Conservation (phyloP, 495 filamentous ascomycete species). For the Xylaria longipes region DNA sequence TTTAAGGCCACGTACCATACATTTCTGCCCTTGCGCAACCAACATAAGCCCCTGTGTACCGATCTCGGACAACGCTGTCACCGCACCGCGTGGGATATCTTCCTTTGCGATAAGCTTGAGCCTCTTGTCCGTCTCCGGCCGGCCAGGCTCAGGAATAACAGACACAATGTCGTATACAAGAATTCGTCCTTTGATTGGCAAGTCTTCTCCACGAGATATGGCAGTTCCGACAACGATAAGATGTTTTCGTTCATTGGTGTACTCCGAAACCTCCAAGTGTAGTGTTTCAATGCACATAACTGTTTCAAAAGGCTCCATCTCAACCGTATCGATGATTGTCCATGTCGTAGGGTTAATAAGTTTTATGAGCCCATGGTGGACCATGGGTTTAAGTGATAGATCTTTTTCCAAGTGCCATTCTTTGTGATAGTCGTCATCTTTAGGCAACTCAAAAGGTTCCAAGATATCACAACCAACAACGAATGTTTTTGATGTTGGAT, state of each 20-base stretch:
- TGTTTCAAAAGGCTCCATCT: conserved; percentile 73
- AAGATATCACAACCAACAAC: conserved; percentile 71
- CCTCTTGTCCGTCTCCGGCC: conserved; percentile 81
- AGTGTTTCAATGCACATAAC: conserved; percentile 82
- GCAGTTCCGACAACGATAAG: conserved; percentile 87
- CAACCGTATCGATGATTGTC: conserved; percentile 75
- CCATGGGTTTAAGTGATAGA: conserved; percentile 67
- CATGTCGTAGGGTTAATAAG: conserved; percentile 77
- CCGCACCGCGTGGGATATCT: conserved; percentile 86
- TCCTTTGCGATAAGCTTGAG: conserved; percentile 88
- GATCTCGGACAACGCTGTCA: conserved; percentile 83
- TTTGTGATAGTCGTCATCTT: conserved; percentile 80
- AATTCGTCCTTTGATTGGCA: conserved; percentile 80
- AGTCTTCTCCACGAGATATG: conserved; percentile 83
- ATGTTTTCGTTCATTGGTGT: conserved; percentile 80
- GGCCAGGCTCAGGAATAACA: conserved; percentile 87
- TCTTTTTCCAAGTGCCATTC: conserved; percentile 78
- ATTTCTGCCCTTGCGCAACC: conserved; percentile 93
- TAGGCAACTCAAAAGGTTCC: conserved; percentile 79
- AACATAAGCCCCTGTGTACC: conserved; percentile 94
- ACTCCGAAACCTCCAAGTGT: conserved; percentile 87
- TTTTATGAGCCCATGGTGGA: conserved; percentile 72
- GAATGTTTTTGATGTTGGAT: conserved; percentile 74
- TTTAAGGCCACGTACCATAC: conserved; percentile 94
- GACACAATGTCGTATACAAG: conserved; percentile 91